phyloP scores from a whole-genome alignment of 768 basidiomycete genomes.

The Pisolithus sp. region DNA sequence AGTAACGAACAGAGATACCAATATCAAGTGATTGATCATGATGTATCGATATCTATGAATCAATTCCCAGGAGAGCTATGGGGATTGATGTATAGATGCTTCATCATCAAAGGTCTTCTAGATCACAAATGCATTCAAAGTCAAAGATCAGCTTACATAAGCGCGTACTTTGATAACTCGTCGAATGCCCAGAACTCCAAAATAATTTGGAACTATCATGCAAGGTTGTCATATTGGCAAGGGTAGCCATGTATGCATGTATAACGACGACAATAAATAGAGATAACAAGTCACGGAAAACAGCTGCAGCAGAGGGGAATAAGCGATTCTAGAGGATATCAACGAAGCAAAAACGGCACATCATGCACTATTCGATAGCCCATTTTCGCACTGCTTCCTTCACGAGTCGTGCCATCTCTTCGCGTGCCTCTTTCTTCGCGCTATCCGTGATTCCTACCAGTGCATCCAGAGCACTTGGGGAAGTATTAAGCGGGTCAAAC shows the following conservation, averaged over 20 bases:
- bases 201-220: too few relatives aligned
- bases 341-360: neutral
- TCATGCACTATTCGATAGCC: slow-evolving; percentile 41
- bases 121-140: too few relatives aligned
- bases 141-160: too few relatives aligned
- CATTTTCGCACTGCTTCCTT: slow-evolving; percentile 72
- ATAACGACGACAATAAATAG: neutral
- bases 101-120: too few relatives aligned
- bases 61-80: too few relatives aligned
- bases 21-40: too few relatives aligned
- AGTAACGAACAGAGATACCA: too few relatives aligned
- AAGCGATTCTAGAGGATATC: neutral
- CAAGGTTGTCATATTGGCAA: neutral
- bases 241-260: neutral
- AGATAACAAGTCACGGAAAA: neutral
- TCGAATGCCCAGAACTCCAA: too few relatives aligned
- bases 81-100: too few relatives aligned
- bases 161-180: too few relatives aligned
- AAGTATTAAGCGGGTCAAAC: slow-evolving; percentile 76
- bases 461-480: slow-evolving; percentile 65
- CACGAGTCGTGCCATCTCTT: slow-evolving; percentile 68
- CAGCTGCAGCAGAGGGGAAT: neutral
- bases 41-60: too few relatives aligned
- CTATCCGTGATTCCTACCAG: slow-evolving; percentile 74
- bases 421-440: slow-evolving; percentile 76